A percentile compares a stretch with the other conserved stretches of the same genome.
Conservation (phyloP, 2,329 filamentous ascomycete species). For the Alternaria metachromatica region DNA sequence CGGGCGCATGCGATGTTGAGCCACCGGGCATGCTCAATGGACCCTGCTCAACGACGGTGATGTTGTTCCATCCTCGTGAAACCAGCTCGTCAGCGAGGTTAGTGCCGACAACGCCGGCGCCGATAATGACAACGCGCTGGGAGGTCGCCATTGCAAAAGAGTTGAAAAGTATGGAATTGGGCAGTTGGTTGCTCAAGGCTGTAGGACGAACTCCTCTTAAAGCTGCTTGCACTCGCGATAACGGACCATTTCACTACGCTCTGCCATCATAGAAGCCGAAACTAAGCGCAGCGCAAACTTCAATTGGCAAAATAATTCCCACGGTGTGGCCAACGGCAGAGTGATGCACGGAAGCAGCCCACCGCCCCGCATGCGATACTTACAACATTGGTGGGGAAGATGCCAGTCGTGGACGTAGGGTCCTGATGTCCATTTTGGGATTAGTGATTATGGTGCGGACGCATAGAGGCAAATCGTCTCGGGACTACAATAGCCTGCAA, state of each 20-base stretch:
- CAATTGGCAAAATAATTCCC: constrained; percentile 33
- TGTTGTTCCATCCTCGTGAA: constrained; percentile 66
- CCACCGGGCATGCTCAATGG: constrained; percentile 68
- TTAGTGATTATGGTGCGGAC: constrained; percentile 18
- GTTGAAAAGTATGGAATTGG: background rate
- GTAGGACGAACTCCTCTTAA: constrained; percentile 18
- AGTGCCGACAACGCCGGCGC: constrained; percentile 69
- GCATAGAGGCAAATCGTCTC: constrained; percentile 12
- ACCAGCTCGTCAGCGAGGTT: constrained; percentile 71
- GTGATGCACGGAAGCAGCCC: constrained; percentile 7
- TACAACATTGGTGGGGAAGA: constrained; percentile 37
- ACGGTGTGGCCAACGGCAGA: constrained; percentile 20
- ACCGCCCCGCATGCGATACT: constrained; percentile 32
- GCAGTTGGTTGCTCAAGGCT: background rate
- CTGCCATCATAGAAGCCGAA: constrained; percentile 24
- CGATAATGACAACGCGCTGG: constrained; percentile 54
- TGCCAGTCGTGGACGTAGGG: constrained; percentile 33
- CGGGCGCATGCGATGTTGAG: constrained; percentile 70
- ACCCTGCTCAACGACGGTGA: constrained; percentile 70
- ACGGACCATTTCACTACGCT: constrained; percentile 24
- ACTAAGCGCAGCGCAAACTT: constrained; percentile 32
- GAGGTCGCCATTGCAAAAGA: constrained; percentile 31
- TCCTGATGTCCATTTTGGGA: constrained; percentile 34
- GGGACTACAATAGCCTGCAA: constrained; percentile 28
- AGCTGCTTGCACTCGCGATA: constrained; percentile 27